Evolutionary conservation across 306 rosid species (phyloP), one percentile per base, ranked within the genome.

Genomic region (Cicer bijugum): DNA sequence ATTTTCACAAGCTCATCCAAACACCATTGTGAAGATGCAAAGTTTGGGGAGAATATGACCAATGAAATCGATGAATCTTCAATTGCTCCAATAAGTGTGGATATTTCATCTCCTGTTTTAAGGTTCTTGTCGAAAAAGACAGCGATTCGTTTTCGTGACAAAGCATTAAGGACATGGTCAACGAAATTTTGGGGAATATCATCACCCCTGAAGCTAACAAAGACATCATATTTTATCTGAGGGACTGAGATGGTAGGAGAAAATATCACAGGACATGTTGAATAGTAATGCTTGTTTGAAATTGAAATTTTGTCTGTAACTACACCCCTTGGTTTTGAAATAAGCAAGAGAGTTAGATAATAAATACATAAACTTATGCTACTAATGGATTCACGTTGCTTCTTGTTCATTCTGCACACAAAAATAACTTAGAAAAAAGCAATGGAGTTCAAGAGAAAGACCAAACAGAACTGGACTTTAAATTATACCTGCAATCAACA

Each of bases 1-100:
- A 78, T 69, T 11, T 70, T 78, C 61, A 8, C 81, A 7, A 81
- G 60, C 19, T 81, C 81, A 1, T 10, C 44, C 66, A 78, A 51
- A 51, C 82, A 78, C 77, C 81, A 70, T 8, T 0, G 5, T 3
- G 82, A 78, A 63, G 51, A 63, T 52, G 82, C 61, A 71, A 51
- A 78, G 48, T 52, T 6, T 9, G 19, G 6, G 2, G 82, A 51
- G 70, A 78, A 71, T 42, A 78, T 64, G n/a, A 71, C 9, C 12
- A 71, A 15, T 0, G 73, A 78, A 62, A 78, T 43, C 0, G 12
- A 15, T 7, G 82, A 78, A 6, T 17, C 48, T 43, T 78, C 68
- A 53, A 78, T 71, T 51, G 82, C 78, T 2, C 0, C 8, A 12
- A 33, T 17, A 42, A 78, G 74, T 23, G 12, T 28, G 8, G 78